Base-by-base conservation (phyloP, 345 rosid genomes). In the Tarenaya hassleriana region DNA sequence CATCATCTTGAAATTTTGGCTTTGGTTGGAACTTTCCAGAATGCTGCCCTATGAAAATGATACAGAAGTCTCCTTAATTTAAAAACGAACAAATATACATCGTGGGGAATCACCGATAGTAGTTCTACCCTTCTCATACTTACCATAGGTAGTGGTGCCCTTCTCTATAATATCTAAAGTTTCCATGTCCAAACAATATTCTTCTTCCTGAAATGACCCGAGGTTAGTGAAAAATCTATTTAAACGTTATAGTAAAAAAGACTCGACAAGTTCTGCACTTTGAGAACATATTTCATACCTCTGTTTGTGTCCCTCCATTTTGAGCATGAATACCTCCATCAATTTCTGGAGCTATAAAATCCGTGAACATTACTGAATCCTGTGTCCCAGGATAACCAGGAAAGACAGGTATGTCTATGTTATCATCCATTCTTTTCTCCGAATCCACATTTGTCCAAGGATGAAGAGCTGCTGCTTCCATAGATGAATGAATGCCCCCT, bases 11-110 rank as follows among this genome's bases (percentile, higher is more conserved):
- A 56, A 65, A 7, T 64, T 73, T 68, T 27, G 72, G 74, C 58
- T 73, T 69, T 57, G 85, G 75, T 52, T 72, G 72, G 50, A 65
- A 59, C 62, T 81, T 75, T 53, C 75, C 71, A 44, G 54, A 38
- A 34, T 44, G 60, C 46, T 48, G 41, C 56, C 73, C 84, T 66
- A 66, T 50, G 46, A 7, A 46, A 8, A 14, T 11, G 34, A 31
- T 18, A 0, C 60, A 39, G 20, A 24, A 24, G 29, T 24, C 29
- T 24, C 29, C 29, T 24, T 24, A 24, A 24, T 24, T 2, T 2
- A 24, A 24, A 24, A 24, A n/a, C n/a, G n/a, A n/a, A n/a, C n/a
- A n/a, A n/a, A n/a, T n/a, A 24, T 24, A 24, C 29, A 24, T 24
- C 29, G 5, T 24, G 29, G 29, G 29, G 29, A 24, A 24, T 24